Conservation (phyloP, 257 asterid species). For the Misopates orontium region DNA sequence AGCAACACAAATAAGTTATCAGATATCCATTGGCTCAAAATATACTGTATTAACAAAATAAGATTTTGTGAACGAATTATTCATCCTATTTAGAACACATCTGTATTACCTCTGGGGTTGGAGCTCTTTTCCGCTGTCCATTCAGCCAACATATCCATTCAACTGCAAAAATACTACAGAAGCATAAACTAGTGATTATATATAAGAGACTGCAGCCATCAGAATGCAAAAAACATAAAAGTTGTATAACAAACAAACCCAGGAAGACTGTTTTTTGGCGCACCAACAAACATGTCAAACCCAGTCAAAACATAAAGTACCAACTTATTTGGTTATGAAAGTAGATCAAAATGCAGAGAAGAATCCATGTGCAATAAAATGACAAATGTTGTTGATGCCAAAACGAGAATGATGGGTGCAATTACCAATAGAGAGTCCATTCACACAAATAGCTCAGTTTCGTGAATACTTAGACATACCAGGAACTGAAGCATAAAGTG, state of each 20-base stretch:
- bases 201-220: conserved; percentile 10
- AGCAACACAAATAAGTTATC: conserved; percentile 11
- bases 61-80: background rate
- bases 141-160: conserved; percentile 99
- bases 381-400: too few relatives aligned
- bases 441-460: too few relatives aligned
- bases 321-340: conserved; percentile 15
- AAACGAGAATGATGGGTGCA: too few relatives aligned
- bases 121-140: conserved; percentile 93
- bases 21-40: background rate
- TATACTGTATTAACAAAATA: background rate
- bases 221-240: conserved; percentile 1
- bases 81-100: background rate
- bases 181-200: conserved; percentile 34
- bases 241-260: background rate
- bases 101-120: conserved; percentile 75
- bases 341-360: too few relatives aligned
- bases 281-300: background rate
- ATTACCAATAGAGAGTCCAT: too few relatives aligned
- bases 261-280: conserved; percentile 12
- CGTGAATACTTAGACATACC: too few relatives aligned
- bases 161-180: conserved; percentile 58
- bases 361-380: too few relatives aligned
- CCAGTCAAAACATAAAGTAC: conserved; percentile 12
- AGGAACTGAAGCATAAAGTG: too few relatives aligned